phyloP scores from a whole-genome alignment of 305 asterid genomes.

The Solanum aculeatissimum region DNA sequence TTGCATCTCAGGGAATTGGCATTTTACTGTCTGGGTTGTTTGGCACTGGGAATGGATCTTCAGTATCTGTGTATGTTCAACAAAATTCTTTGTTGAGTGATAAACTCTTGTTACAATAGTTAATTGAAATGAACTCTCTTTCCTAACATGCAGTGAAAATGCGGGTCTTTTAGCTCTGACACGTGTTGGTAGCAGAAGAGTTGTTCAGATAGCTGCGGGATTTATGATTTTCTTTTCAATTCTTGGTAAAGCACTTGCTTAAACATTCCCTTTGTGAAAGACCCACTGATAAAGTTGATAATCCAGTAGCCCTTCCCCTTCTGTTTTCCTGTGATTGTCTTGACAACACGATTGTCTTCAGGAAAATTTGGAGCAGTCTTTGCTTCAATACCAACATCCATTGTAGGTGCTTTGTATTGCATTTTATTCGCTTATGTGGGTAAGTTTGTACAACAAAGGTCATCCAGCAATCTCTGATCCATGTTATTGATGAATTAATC shows the following conservation, averaged over 20 bases:
- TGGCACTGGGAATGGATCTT: constrained; percentile 79
- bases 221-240: constrained; percentile 91
- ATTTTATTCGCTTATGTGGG: constrained; percentile 87
- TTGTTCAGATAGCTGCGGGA: constrained; percentile 85
- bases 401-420: constrained; percentile 78
- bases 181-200: constrained; percentile 90
- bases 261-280: background rate
- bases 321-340: background rate
- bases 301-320: background rate
- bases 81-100: background rate
- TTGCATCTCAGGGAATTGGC: constrained; percentile 58
- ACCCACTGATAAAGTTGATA: background rate
- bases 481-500: background rate
- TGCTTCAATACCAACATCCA: constrained; percentile 86
- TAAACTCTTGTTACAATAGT: background rate
- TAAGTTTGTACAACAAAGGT: constrained; percentile 11
- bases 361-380: constrained; percentile 92
- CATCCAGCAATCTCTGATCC: background rate
- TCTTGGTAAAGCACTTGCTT: constrained; percentile 37
- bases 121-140: background rate
- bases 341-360: constrained; percentile 6
- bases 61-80: constrained; percentile 73
- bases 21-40: constrained; percentile 69
- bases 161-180: constrained; percentile 81
- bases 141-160: constrained; percentile 45